Conservation (phyloP, 139 green algal species). For the Chlorella ohadii region DNA sequence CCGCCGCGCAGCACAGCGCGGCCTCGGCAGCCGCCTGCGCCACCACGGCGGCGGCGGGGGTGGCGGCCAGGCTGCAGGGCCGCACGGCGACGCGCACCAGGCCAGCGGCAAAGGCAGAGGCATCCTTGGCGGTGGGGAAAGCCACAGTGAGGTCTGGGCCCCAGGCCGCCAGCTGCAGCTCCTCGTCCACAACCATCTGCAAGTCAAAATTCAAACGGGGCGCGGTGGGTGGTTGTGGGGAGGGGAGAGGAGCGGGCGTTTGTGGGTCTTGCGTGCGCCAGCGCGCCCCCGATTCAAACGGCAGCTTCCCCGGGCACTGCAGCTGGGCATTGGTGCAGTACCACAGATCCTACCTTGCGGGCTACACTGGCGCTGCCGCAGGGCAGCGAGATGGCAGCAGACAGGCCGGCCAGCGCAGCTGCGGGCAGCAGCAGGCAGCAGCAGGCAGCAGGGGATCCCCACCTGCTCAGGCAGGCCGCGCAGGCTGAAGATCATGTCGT, state of each 20-base stretch:
- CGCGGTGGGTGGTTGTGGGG: neutral
- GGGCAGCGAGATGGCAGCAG: too few species aligned
- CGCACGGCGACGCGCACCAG: neutral
- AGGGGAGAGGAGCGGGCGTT: neutral
- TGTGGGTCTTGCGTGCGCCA: neutral
- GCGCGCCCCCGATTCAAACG: neutral
- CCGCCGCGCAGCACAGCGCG: too few species aligned
- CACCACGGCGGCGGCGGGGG: neutral
- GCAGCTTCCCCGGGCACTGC: too few species aligned
- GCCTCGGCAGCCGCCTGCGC: neutral
- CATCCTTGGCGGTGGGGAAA: constrained; percentile 15
- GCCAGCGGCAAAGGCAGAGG: neutral
- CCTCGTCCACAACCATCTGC: neutral
- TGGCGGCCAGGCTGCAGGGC: neutral
- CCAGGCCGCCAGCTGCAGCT: constrained; percentile 17
- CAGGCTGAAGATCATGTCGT: constrained; percentile 18
- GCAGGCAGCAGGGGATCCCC: too few species aligned
- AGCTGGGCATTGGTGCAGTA: too few species aligned
- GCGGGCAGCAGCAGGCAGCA: too few species aligned
- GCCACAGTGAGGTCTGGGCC: neutral
- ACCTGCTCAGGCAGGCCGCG: constrained; percentile 9
- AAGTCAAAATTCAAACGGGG: too few species aligned
- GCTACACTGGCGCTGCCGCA: too few species aligned
- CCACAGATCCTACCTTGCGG: too few species aligned
- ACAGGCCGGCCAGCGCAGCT: too few species aligned